Evolutionary conservation across 2,329 filamentous ascomycete species (phyloP), one percentile per base, ranked within the genome.

Genomic region (Pleurostoma richardsiae): DNA sequence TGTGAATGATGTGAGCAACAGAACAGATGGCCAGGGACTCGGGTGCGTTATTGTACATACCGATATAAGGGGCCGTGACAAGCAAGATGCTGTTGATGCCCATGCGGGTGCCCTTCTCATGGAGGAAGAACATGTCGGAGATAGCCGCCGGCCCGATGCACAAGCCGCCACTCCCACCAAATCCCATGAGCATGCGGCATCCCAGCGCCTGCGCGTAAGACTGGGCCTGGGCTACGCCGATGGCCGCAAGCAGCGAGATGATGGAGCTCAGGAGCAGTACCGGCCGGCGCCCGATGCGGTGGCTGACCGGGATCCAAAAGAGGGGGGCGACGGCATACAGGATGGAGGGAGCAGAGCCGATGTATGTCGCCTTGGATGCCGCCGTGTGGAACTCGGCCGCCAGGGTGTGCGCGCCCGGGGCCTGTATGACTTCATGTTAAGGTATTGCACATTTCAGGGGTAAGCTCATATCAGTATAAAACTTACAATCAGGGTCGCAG

Each of bases 281-380:
- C 10, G 52, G 52, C n/a, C 52, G 50, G n/a, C 52, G 50, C 19
- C 52, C 52, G 11, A 54, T 31, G 19, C 48, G 48, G 30, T 44
- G 52, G 46, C 52, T 54, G n/a, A 54, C 27, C 10, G 52, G 52
- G 29, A 52, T 54, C 52, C 52, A 54, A 36, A 54, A 29, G 39
- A 52, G 42, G 8, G 52, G 52, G 3, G 48, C 52, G 4, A 54
- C 19, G 6, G 50, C 50, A 26, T 48, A 44, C 27, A 54, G 39
- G 19, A 52, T 45, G 19, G 50, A 48, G 2, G 50, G 47, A 3
- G 52, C 48, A 2, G 46, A 49, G 44, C 48, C 50, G n/a, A 54
- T 52, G 43, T 54, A 54, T 8, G 50, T 52, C 28, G 50, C 52
- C 46, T 42, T 40, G 26, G 44, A 44, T 8, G 48, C 28, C 28